Percentiles rank a stretch among this genome's conserved stretches.
Conservation (phyloP, 23 red algal species). For the Gracilaria gracilis region DNA sequence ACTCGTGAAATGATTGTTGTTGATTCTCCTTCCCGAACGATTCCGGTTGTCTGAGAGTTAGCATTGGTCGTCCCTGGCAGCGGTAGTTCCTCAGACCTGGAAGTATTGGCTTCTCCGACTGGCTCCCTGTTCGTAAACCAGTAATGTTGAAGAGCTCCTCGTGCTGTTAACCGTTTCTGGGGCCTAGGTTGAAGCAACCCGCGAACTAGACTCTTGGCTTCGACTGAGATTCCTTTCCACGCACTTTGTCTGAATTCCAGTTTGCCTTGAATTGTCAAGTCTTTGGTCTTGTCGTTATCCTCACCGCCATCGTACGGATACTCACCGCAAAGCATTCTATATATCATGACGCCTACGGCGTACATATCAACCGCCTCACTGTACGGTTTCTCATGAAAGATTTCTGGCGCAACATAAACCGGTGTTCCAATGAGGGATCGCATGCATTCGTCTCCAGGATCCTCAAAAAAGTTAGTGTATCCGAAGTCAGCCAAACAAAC, state of each 20-base stretch:
- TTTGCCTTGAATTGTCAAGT: constrained; percentile 41
- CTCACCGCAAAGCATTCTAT: constrained; percentile 89
- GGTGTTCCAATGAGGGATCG: constrained; percentile 80
- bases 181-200: constrained; percentile 73
- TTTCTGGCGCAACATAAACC: constrained; percentile 95
- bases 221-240: constrained; percentile 63
- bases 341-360: constrained; percentile 88
- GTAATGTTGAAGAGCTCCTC: constrained; percentile 68
- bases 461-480: constrained; percentile 77
- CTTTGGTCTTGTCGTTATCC: constrained; percentile 82
- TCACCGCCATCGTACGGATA: constrained; percentile 91
- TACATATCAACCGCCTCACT: constrained; percentile 84
- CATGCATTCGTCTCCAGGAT: constrained; percentile 18
- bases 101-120: not conserved
- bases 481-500: constrained; percentile 83
- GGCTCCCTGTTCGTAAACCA: constrained; percentile 57
- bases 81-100: not conserved
- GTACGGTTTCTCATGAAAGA: constrained; percentile 80
- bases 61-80: not conserved
- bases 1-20: not conserved
- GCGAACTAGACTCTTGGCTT: constrained; percentile 56
- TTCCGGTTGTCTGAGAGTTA: not conserved
- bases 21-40: not conserved
- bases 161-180: constrained; percentile 73
- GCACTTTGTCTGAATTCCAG: constrained; percentile 67